These are phyloP conservation scores for Ophiocordyceps camponoti-saundersi DNA, from an alignment of 2,329 filamentous ascomycete genomes.

Conservation along the genomic window DNA sequence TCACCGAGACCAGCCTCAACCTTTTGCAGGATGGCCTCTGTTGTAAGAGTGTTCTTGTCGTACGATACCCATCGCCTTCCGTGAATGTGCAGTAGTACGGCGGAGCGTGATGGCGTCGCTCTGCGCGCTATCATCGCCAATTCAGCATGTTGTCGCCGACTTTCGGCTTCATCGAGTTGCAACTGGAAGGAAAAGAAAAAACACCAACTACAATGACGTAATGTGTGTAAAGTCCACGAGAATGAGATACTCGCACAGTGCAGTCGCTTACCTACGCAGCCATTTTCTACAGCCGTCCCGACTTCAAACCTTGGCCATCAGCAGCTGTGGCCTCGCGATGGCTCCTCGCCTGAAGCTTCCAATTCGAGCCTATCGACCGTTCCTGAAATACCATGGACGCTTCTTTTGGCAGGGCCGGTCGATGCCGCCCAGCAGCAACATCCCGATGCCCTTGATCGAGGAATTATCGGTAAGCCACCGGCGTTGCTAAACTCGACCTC, in stretches of 20 bases:
- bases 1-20: conserved; percentile 15
- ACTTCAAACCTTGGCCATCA: not conserved
- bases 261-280: not conserved
- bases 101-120: conserved; percentile 2
- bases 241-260: not conserved
- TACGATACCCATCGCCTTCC: conserved; percentile 16
- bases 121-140: conserved; percentile 12
- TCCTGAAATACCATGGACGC: conserved; percentile 18
- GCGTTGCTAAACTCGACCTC: not conserved
- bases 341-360: conserved; percentile 12
- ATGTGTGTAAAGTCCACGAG: not conserved
- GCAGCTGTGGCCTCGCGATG: conserved; percentile 7
- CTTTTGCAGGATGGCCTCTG: conserved; percentile 12
- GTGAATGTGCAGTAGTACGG: not conserved
- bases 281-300: not conserved
- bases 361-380: conserved; percentile 15
- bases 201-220: not conserved
- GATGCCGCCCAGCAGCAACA: conserved; percentile 17
- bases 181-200: not conserved
- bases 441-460: conserved; percentile 42
- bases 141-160: not conserved
- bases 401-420: conserved; percentile 24
- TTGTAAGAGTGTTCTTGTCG: conserved; percentile 11
- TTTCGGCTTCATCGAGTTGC: not conserved
- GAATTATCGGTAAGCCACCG: conserved; percentile 20